Percentiles rank a stretch among this genome's conserved stretches.
Evolutionary conservation across 306 rosid genomes (phyloP).

Genomic region (Acacia acuminata): DNA sequence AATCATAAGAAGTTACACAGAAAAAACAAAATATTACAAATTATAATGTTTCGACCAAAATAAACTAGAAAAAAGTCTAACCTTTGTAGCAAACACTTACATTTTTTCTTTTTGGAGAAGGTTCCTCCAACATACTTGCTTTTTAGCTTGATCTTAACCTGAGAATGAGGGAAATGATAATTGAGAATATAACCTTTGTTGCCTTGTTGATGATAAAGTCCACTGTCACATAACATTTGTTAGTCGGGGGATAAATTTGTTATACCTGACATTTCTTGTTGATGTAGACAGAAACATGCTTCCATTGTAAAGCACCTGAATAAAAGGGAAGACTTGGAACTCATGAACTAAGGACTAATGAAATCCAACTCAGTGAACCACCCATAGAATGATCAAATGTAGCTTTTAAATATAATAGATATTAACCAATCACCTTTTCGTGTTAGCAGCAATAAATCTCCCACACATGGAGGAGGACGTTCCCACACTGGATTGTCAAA

Average conservation of each 20-base stretch:
- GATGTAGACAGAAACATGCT: slow-evolving; percentile 68
- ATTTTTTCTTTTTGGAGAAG: slow-evolving; percentile 88
- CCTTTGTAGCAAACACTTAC: slow-evolving; percentile 35
- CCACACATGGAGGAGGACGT: slow-evolving; percentile 57
- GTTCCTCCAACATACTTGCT: slow-evolving; percentile 93
- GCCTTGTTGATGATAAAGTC: not conserved
- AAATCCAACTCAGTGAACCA: slow-evolving; percentile 28
- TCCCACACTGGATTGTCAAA: slow-evolving; percentile 42
- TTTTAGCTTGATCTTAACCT: slow-evolving; percentile 76
- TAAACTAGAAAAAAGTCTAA: no score
- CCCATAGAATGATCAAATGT: not conserved
- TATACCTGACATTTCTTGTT: slow-evolving; percentile 80
- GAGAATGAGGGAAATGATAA: slow-evolving; percentile 25
- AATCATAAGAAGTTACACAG: no score
- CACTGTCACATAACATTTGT: not conserved
- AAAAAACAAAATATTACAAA: no score
- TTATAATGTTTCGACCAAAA: no score
- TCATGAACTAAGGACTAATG: not conserved
- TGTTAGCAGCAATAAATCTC: slow-evolving; percentile 75
- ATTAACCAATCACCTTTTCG: slow-evolving; percentile 56
- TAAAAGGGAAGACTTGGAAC: slow-evolving; percentile 9
- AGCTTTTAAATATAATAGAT: not conserved
- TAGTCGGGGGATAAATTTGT: not conserved
- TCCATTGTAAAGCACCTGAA: slow-evolving; percentile 71
- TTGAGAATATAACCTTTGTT: not conserved